Conservation (phyloP, 495 filamentous ascomycete genomes). For the Neurospora sp. region DNA sequence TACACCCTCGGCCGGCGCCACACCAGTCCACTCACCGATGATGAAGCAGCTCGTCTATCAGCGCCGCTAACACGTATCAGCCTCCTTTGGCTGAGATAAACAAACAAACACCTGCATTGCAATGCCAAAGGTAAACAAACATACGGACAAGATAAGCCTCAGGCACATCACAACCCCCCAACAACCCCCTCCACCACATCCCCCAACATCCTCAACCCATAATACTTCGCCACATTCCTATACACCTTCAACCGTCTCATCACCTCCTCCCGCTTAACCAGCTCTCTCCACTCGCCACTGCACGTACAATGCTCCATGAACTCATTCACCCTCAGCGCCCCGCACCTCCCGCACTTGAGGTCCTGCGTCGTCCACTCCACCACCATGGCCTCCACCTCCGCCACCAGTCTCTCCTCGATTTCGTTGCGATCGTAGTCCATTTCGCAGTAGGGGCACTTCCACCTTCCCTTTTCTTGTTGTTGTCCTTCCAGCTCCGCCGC, state of each 20-base stretch:
- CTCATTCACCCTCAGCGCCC: slow-evolving; percentile 64
- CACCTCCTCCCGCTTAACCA: slow-evolving; percentile 58
- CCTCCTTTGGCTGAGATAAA: neutral
- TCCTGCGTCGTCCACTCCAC: slow-evolving; percentile 85
- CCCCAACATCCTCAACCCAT: slow-evolving; percentile 70
- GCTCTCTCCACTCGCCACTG: slow-evolving; percentile 71
- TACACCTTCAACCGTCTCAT: slow-evolving; percentile 56
- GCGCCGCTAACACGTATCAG: neutral
- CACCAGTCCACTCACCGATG: neutral
- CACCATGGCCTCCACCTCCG: slow-evolving; percentile 60
- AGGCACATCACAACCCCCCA: slow-evolving; percentile 20
- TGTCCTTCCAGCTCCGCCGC: slow-evolving; percentile 6
- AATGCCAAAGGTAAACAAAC: neutral
- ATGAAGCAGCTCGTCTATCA: neutral
- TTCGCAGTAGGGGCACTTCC: slow-evolving; percentile 71
- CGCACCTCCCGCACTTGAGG: slow-evolving; percentile 68
- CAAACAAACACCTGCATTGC: neutral
- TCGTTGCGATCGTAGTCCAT: slow-evolving; percentile 62
- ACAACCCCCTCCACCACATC: slow-evolving; percentile 57
- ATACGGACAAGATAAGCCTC: neutral
- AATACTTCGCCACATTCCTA: slow-evolving; percentile 62
- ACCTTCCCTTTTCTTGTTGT: slow-evolving; percentile 38
- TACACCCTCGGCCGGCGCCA: neutral
- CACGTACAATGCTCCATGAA: slow-evolving; percentile 97
- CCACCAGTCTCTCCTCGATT: slow-evolving; percentile 77